phyloP scores from a whole-genome alignment of 805 yeast species.

The Scheffersomyces amazonensis region DNA sequence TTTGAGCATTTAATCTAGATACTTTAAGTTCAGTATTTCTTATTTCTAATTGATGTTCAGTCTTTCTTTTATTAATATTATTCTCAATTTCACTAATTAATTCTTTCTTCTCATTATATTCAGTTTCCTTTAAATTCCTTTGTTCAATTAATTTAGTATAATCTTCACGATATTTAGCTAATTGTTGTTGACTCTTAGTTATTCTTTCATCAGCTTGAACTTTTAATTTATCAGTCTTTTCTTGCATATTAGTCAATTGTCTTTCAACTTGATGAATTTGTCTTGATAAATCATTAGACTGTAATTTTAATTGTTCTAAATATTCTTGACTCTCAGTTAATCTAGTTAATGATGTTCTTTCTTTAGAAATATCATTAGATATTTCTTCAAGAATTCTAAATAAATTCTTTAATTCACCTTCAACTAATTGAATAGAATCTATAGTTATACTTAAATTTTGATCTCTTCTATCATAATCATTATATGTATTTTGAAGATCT shows the following conservation, averaged over 20 bases:
- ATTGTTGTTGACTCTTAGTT: conserved; percentile 35
- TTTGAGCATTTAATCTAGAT: conserved; percentile 52
- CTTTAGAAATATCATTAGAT: conserved; percentile 38
- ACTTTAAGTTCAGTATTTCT: conserved; percentile 53
- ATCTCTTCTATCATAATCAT: conserved; percentile 39
- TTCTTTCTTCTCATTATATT: conserved; percentile 45
- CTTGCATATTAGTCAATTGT: conserved; percentile 48
- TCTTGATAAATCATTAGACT: conserved; percentile 24
- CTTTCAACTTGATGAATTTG: conserved; percentile 24
- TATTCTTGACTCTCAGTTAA: conserved; percentile 38
- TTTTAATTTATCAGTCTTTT: conserved; percentile 43
- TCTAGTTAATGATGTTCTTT: conserved; percentile 39
- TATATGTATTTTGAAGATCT: conserved; percentile 23
- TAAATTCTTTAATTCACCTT: conserved; percentile 38
- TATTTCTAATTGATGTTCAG: conserved; percentile 50
- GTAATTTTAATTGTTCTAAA: conserved; percentile 34
- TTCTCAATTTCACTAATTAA: conserved; percentile 44
- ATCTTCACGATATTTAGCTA: conserved; percentile 42
- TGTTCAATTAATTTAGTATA: conserved; percentile 49
- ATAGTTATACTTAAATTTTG: conserved; percentile 52
- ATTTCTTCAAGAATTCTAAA: conserved; percentile 52
- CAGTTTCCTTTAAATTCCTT: conserved; percentile 46
- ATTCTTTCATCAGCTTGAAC: conserved; percentile 46
- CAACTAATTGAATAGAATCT: conserved; percentile 52
- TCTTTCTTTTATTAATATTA: conserved; percentile 34